These are phyloP conservation scores for Pleomassaria siparia DNA, from an alignment of 2,329 filamentous ascomycete genomes.

Conservation along the genomic window DNA sequence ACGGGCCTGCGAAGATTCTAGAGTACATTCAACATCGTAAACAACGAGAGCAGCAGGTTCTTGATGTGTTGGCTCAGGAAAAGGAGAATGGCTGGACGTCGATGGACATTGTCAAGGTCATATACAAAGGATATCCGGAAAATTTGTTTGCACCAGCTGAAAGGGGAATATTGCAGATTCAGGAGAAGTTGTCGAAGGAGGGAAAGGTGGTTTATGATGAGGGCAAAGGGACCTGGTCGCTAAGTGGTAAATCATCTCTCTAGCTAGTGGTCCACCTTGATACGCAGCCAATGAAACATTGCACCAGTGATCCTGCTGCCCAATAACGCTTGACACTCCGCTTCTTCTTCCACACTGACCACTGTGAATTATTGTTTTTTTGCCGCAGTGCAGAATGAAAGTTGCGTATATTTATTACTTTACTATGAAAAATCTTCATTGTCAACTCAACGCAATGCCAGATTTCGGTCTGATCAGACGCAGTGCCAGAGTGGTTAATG, in stretches of 20 bases:
- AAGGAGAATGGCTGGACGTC: conserved; percentile 59
- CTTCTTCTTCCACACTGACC: neutral
- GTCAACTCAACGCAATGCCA: neutral
- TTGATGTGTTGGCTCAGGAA: conserved; percentile 39
- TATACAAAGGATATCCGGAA: conserved; percentile 79
- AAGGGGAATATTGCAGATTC: conserved; percentile 73
- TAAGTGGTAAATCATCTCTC: conserved; percentile 36
- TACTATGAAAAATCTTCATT: neutral
- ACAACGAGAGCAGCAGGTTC: conserved; percentile 64
- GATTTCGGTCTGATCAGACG: conserved; percentile 16
- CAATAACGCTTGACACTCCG: conserved; percentile 1
- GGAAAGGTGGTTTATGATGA: conserved; percentile 58
- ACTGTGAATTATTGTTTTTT: neutral
- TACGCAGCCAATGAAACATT: conserved; percentile 1
- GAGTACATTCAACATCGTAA: conserved; percentile 85
- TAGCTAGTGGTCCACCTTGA: too few relatives aligned
- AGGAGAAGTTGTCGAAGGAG: conserved; percentile 76
- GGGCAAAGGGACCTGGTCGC: conserved; percentile 37
- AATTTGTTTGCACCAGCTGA: conserved; percentile 75
- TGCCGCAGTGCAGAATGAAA: neutral
- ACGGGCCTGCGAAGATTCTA: conserved; percentile 69
- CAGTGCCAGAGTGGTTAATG: conserved; percentile 47
- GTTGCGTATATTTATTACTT: neutral
- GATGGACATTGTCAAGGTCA: conserved; percentile 82
- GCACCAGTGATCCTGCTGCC: neutral